Conservation (phyloP, 805 yeast genomes). For the Metschnikowia cubensis region DNA sequence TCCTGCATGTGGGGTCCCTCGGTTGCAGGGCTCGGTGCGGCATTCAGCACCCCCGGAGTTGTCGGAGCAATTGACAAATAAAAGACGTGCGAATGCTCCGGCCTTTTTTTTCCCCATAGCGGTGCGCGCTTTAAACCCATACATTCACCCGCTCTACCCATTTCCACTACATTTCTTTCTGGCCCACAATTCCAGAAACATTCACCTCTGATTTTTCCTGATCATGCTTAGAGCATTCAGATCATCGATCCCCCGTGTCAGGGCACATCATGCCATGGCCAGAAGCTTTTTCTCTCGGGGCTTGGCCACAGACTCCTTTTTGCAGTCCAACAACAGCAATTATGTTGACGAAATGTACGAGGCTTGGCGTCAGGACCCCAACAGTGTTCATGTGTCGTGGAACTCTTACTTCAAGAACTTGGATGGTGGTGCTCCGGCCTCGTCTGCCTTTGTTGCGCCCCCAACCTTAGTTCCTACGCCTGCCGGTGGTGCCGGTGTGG, state of each 20-base stretch:
- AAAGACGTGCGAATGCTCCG: constrained; percentile 11
- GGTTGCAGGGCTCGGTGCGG: constrained; percentile 2
- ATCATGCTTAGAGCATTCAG: constrained; percentile 43
- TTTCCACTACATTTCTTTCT: constrained; percentile 4
- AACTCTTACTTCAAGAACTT: constrained; percentile 92
- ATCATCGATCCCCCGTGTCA: constrained; percentile 34
- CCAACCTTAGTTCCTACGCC: constrained; percentile 85
- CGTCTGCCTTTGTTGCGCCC: constrained; percentile 83
- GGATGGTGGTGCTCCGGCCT: constrained; percentile 62
- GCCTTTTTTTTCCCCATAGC: constrained; percentile 3
- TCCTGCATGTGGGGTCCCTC: background rate
- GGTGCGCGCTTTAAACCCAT: constrained; percentile 5
- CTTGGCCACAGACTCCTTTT: constrained; percentile 63
- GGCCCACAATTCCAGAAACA: background rate
- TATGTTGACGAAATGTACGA: constrained; percentile 97
- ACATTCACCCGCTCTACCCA: background rate
- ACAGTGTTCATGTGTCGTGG: constrained; percentile 94
- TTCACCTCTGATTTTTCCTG: background rate
- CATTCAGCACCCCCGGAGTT: constrained; percentile 10
- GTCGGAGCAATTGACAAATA: constrained; percentile 14
- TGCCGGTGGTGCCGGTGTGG: constrained; percentile 63
- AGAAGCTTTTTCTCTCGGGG: constrained; percentile 18
- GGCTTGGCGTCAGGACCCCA: constrained; percentile 89
- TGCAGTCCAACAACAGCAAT: constrained; percentile 79
- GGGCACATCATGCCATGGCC: constrained; percentile 28